Evolutionary conservation across 78 protist genomes (phyloP), one percentile per base, ranked within the genome.

Genomic region (Bodo saltans): DNA sequence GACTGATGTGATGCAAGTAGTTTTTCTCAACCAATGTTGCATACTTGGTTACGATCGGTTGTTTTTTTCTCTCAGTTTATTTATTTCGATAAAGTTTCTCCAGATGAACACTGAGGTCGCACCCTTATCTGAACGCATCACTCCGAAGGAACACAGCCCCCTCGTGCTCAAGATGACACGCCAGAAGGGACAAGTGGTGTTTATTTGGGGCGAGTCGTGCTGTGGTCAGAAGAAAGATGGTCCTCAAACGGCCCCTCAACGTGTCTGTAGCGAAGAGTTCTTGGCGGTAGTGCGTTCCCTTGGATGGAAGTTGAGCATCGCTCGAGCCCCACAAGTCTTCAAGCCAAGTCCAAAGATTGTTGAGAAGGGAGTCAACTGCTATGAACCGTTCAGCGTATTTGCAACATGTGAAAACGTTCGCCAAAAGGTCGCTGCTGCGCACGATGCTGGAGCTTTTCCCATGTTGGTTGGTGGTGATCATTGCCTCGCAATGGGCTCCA

Each of bases 401-500:
- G 30, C 73, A 27, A 32, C 73, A 12, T 33, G 41, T 12, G 17
- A 12, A 4, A 70, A 32, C 25, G 11, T 70, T 23, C 37, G 38
- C 73, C 26, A 32, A 17, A 8, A 17, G 26, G 11, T 3, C 73
- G 33, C 4, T 27, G 11, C 3, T 3, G 73, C 73, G 34, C 33
- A 4, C 73, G 73, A 17, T 4, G 34, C 30, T 4, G 26, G 42
- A 68, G 1, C 21, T 29, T 53, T 76, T 32, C 68, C 41, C 3
- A 1, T 53, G 39, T 53, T 60, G 71, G 26, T 76, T 0, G 83
- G 83, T 42, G 83, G 83, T 21, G 83, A 76, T 29, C 83, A 76
- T 70, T 53, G 38, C 35, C 28, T 60, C 11, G 69, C 37, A 68
- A 3, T 53, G 33, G 83, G 71, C 30, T 40, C 83, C 2, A 11